Conservation (phyloP, 331 rosid species). For the Pyrus hybrid region DNA sequence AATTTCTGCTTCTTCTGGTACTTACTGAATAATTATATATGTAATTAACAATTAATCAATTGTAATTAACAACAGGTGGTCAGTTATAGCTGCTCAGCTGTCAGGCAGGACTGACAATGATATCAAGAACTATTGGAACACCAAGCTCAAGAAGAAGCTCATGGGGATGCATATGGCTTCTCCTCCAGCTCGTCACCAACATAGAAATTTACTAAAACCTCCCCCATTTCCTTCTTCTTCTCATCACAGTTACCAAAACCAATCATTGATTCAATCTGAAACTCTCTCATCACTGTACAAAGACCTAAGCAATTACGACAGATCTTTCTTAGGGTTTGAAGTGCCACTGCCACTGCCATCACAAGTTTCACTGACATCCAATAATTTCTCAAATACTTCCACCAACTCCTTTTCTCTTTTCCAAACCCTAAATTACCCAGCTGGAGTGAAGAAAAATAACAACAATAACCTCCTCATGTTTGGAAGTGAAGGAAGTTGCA, state of each 20-base stretch:
- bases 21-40: not conserved
- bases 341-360: conserved; percentile 1
- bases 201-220: conserved; percentile 17
- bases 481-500: conserved; percentile 68
- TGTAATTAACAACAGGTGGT: conserved; percentile 51
- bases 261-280: conserved; percentile 4
- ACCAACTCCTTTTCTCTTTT: conserved; percentile 20
- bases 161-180: conserved; percentile 34
- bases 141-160: conserved; percentile 85
- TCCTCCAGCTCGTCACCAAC: conserved; percentile 11
- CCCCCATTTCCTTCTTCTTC: conserved; percentile 22
- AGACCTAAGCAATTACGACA: conserved; percentile 18
- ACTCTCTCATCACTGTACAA: conserved; percentile 21
- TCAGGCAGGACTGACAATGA: conserved; percentile 95
- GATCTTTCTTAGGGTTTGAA: conserved; percentile 35
- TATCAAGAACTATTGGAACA: conserved; percentile 93
- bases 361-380: conserved; percentile 20
- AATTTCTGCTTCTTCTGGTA: not conserved
- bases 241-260: conserved; percentile 9
- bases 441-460: not conserved
- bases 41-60: not conserved
- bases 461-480: conserved; percentile 32
- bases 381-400: conserved; percentile 7
- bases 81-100: conserved; percentile 77
- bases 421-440: conserved; percentile 36